Evolutionary conservation across 768 basidiomycete species (phyloP), one percentile per base, ranked within the genome.

Genomic region (Naganishia onofrii): DNA sequence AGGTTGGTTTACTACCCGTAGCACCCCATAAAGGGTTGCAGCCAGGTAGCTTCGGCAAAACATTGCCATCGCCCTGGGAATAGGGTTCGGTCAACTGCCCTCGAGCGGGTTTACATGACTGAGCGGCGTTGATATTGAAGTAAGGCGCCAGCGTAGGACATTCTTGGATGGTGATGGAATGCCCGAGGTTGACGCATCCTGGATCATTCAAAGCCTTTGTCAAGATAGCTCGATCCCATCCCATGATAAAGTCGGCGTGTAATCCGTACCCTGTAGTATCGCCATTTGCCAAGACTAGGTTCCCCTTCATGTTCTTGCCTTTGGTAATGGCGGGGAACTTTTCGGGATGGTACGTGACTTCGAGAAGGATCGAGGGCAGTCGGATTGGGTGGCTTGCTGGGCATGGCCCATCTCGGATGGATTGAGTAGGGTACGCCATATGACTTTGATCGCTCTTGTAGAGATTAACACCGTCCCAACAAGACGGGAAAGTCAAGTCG

Each of bases 211-310:
- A 83, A n/a, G 86, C 87, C 2, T 82, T 83, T 67, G 85, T 83
- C 1, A 89, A 83, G 46, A 87, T 83, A 58, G 84, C 85, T 1
- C 76, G 72, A 55, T 87, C 85, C 88, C 88, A 89, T 23, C 64
- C 70, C 44, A 75, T 75, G 57, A 74, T 71, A 51, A 78, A 78
- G 46, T 77, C 76, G 36, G 68, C 78, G 68, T 79, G 79, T 72
- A 86, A 84, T 75, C 87, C 87, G 74, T 86, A 87, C 15, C 87
- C 87, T 38, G 86, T 88, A 12, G 84, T 84, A 75, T 89, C 88
- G 46, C 88, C 88, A 71, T 85, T 80, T 19, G 87, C 83, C 77
- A 76, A 77, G 36, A 71, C 72, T 0, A 76, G 66, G 65, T 78
- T 72, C 21, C 78, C 78, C 26, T 69, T 68, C 19, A 76, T 21